Base-by-base conservation (phyloP, 108 stramenopile species). In the Cyclotella distinguenda region DNA sequence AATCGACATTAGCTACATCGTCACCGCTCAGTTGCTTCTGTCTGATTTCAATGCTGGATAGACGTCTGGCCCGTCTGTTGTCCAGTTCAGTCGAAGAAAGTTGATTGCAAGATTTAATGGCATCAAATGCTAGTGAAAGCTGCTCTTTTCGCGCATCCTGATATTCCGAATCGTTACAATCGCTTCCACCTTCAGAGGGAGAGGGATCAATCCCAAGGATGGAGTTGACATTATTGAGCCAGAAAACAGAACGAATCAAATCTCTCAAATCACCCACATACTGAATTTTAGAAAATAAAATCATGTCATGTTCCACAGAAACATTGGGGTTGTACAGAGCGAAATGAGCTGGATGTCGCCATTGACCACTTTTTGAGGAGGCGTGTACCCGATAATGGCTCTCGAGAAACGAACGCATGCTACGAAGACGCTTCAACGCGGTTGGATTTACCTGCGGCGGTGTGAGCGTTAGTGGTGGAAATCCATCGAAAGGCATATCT, bases 61-160 rank as follows among this genome's bases (percentile, higher is more conserved):
- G 44, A 12, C 75, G 60, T 43, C 57, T 68, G 12, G 25, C 64
- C 22, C 25, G 38, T 30, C 67, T 40, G 32, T 54, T 64, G 51
- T 73, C 84, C 4, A 91, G 46, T 6, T 71, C 74, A 35, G 50
- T 57, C 15, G 74, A 68, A 7, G 83, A 78, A 34, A 92, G 55
- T 64, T 81, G 70, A 80, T 89, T 92, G 60, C 87, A 64, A 28
- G 77, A 78, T 79, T 80, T 81, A 27, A 88, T 66, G 16, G 82
- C 79, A 39, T 92, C 86, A 77, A 92, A 89, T 10, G 83, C 90
- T 16, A 83, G 33, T 11, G 79, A 72, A 8, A 88, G 60, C 52
- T 79, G 84, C 44, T 70, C 60, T 40, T 89, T 77, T 30, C 16
- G 13, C 12, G 13, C 30, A 21, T 83, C 38, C 64, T 40, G 49